Percentiles rank a stretch among this genome's conserved stretches.
Conservation (phyloP, 148 eudicot species). For the Silene uniflora region DNA sequence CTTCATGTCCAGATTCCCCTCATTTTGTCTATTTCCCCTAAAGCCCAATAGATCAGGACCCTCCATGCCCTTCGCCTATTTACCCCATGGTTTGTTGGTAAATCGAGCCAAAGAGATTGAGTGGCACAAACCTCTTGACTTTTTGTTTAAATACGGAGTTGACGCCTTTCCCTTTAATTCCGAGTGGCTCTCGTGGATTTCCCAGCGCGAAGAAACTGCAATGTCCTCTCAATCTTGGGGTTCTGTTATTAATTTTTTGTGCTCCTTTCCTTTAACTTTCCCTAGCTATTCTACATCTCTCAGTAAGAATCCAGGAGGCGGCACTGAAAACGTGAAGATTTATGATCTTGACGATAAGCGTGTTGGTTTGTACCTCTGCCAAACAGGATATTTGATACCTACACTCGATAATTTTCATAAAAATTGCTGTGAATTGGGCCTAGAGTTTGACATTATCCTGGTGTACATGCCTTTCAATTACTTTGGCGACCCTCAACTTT, state of each 20-base stretch:
- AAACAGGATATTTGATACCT: not conserved
- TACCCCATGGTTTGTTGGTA: not conserved
- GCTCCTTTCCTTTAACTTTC: not conserved
- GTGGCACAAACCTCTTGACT: too few relatives aligned
- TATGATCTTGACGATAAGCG: not conserved
- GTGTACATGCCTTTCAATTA: not conserved
- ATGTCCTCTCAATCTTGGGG: not conserved
- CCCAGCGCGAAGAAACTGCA: too few relatives aligned
- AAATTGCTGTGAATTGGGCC: not conserved
- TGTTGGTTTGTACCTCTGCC: not conserved
- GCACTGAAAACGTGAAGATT: not conserved
- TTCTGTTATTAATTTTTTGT: not conserved
- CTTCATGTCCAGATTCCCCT: too few relatives aligned
- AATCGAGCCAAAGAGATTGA: too few relatives aligned
- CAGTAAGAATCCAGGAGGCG: not conserved
- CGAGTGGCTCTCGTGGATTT: not conserved
- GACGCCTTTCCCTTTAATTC: not conserved
- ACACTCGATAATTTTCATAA: not conserved
- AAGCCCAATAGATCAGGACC: too few relatives aligned
- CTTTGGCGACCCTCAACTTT: not conserved
- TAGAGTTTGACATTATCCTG: not conserved
- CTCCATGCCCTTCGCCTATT: too few relatives aligned
- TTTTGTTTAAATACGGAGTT: not conserved
- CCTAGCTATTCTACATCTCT: too few relatives aligned
- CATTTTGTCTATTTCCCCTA: too few relatives aligned